Evolutionary conservation across 1,284 basidiomycete species (phyloP).

Genomic region (Ganoderma sp.): DNA sequence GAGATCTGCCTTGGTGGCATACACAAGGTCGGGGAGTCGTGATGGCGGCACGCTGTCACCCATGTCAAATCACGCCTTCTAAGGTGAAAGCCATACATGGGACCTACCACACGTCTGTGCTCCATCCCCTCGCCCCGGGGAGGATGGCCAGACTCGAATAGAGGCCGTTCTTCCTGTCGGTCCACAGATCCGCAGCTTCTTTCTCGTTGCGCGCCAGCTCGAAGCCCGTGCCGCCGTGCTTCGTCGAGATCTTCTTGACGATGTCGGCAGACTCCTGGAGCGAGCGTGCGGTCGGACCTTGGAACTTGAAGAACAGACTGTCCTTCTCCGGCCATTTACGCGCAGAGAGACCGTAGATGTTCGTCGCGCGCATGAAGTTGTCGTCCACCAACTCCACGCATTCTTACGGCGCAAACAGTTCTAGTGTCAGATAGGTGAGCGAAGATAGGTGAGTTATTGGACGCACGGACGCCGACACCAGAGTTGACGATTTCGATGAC

Average conservation of each 20-base stretch:
- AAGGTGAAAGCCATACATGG: background rate
- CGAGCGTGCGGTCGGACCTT: constrained; percentile 67
- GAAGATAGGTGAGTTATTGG: too few species aligned
- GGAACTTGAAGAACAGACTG: constrained; percentile 88
- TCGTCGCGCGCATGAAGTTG: constrained; percentile 73
- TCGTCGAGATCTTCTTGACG: constrained; percentile 61
- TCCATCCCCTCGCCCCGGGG: constrained; percentile 72
- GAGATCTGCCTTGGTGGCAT: constrained; percentile 17
- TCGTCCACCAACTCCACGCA: constrained; percentile 83
- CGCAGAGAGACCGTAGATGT: constrained; percentile 61
- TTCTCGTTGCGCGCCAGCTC: constrained; percentile 69
- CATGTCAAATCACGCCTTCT: constrained; percentile 16
- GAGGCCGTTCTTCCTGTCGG: constrained; percentile 84
- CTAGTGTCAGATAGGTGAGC: background rate
- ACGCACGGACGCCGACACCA: constrained; percentile 52
- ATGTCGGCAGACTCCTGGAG: constrained; percentile 69
- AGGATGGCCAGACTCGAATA: constrained; percentile 72
- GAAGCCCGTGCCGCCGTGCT: constrained; percentile 75
- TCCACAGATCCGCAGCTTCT: constrained; percentile 83
- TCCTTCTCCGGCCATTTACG: constrained; percentile 74
- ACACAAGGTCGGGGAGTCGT: constrained; percentile 10
- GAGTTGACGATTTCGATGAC: constrained; percentile 78
- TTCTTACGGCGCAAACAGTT: constrained; percentile 36
- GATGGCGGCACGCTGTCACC: constrained; percentile 3
- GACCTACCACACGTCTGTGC: constrained; percentile 85